These are phyloP conservation scores for Rhizopus stolonifer DNA, from an alignment of 371 early-diverging fungal genomes.

Conservation along the genomic window DNA sequence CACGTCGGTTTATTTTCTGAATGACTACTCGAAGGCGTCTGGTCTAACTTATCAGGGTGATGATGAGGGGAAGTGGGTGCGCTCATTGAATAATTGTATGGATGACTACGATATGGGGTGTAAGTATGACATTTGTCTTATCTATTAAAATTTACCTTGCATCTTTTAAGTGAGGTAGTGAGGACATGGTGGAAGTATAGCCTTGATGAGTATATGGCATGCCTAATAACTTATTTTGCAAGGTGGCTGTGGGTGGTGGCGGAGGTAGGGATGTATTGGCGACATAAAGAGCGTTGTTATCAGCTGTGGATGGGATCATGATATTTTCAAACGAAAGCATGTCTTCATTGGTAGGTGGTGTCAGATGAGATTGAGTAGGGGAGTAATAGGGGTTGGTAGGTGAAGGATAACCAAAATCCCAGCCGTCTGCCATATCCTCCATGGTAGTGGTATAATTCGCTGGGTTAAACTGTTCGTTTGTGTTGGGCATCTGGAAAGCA, in stretches of 20 bases:
- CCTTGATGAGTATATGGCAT: constrained; percentile 6
- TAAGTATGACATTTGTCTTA: no score
- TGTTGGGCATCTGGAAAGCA: constrained; percentile 14
- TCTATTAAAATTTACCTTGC: background rate
- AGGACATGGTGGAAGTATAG: constrained; percentile 16
- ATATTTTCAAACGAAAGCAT: background rate
- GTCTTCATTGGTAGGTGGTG: constrained; percentile 8
- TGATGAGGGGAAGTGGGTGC: constrained; percentile 24
- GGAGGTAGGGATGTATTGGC: constrained; percentile 34
- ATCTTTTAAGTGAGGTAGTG: constrained; percentile 6
- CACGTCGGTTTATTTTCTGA: constrained; percentile 50
- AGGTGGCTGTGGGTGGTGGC: constrained; percentile 38
- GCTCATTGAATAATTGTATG: background rate
- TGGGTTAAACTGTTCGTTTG: background rate
- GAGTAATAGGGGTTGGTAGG: constrained; percentile 26
- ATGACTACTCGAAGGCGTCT: constrained; percentile 4
- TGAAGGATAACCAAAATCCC: constrained; percentile 29
- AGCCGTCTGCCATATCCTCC: constrained; percentile 25
- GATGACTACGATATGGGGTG: background rate
- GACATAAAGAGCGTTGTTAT: constrained; percentile 31
- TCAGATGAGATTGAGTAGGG: constrained; percentile 4
- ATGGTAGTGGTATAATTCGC: constrained; percentile 2
- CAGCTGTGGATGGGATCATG: constrained; percentile 2
- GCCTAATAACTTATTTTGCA: constrained; percentile 29
- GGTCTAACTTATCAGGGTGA: background rate